Evolutionary conservation across 75 land plant species (phyloP).

Genomic region (Selaginella moellendorffii): DNA sequence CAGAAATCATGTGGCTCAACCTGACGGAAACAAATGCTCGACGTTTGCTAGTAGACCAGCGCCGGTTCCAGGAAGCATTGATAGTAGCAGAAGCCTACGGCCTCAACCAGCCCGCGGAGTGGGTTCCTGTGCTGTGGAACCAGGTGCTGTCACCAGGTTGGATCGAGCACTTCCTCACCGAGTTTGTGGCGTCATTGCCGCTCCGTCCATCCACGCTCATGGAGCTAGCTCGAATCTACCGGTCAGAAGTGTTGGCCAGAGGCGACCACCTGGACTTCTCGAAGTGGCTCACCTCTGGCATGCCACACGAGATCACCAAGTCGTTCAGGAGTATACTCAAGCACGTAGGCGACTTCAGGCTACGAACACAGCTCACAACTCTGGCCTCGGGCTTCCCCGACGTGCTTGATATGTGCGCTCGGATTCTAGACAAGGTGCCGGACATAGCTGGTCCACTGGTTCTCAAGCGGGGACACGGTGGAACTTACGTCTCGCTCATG

Average conservation of each 20-base stretch:
- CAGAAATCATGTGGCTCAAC: slow-evolving; percentile 61
- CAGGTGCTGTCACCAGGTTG: slow-evolving; percentile 77
- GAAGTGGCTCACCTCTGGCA: slow-evolving; percentile 43
- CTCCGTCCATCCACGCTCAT: slow-evolving; percentile 59
- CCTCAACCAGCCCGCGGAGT: slow-evolving; percentile 75
- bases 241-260: slow-evolving; percentile 70
- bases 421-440: slow-evolving; percentile 49
- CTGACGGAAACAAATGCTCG: slow-evolving; percentile 79
- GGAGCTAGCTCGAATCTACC: slow-evolving; percentile 70
- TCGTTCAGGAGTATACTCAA: slow-evolving; percentile 73
- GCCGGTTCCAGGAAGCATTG: slow-evolving; percentile 82
- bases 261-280: slow-evolving; percentile 65
- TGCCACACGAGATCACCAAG: slow-evolving; percentile 62
- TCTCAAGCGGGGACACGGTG: slow-evolving; percentile 75
- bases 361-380: slow-evolving; percentile 58
- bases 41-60: slow-evolving; percentile 67
- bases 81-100: slow-evolving; percentile 90
- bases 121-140: slow-evolving; percentile 88
- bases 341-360: slow-evolving; percentile 57
- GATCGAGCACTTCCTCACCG: slow-evolving; percentile 60
- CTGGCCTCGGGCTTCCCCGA: slow-evolving; percentile 73
- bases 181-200: slow-evolving; percentile 82
- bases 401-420: slow-evolving; percentile 45
- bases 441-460: slow-evolving; percentile 85
- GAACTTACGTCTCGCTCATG: slow-evolving; percentile 86